Conservation (phyloP, 106 monocot species). For the Alisma plantagoaquatica region DNA sequence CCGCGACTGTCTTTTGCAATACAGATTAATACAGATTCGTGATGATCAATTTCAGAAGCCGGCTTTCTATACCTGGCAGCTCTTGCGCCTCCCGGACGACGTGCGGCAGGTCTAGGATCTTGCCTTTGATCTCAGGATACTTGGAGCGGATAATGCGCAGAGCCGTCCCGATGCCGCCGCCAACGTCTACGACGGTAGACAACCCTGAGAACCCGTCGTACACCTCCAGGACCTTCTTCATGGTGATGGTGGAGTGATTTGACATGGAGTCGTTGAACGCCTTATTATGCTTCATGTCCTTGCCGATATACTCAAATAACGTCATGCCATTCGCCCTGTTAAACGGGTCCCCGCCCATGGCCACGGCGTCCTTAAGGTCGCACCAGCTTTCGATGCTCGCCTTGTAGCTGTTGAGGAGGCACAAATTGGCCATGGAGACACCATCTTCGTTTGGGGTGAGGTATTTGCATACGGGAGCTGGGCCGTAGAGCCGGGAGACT, state of each 20-base stretch:
- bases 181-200: conserved; percentile 22
- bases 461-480: conserved; percentile 15
- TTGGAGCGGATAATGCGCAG: conserved; percentile 26
- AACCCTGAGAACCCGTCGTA: conserved; percentile 23
- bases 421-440: conserved; percentile 1
- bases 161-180: conserved; percentile 31
- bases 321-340: conserved; percentile 32
- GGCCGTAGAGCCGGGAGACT: conserved; percentile 7
- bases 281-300: conserved; percentile 33
- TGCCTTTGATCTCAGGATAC: conserved; percentile 24
- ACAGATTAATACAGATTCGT: no score
- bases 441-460: conserved; percentile 9
- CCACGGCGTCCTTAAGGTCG: conserved; percentile 19
- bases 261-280: conserved; percentile 53
- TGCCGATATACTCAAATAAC: conserved; percentile 37
- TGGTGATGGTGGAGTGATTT: conserved; percentile 32
- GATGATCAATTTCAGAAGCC: no score
- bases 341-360: conserved; percentile 22
- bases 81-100: conserved; percentile 1
- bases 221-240: conserved; percentile 25
- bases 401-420: conserved; percentile 9
- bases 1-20: no score
- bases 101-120: conserved; percentile 22
- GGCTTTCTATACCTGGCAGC: not conserved
- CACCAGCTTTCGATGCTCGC: conserved; percentile 27